phyloP scores from a whole-genome alignment of 352 stramenopile species.

The Lagenidium sp. region DNA sequence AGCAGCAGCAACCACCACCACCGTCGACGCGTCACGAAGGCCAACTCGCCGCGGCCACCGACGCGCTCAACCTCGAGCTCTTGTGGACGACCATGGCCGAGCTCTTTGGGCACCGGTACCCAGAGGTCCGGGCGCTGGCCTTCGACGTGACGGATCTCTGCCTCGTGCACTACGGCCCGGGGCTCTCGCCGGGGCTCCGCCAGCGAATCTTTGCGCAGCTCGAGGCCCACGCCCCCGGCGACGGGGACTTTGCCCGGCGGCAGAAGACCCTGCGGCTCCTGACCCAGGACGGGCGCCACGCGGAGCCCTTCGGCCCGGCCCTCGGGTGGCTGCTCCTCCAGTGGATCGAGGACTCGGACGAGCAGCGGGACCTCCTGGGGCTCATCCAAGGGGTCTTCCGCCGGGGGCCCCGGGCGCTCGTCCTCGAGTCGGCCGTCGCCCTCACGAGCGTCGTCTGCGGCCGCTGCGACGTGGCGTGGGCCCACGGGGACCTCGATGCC shows the following conservation, averaged over 20 bases:
- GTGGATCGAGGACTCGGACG: constrained; percentile 69
- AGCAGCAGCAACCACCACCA: not conserved
- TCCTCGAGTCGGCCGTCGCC: constrained; percentile 54
- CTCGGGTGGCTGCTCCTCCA: constrained; percentile 69
- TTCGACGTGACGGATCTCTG: constrained; percentile 73
- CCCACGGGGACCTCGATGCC: constrained; percentile 55
- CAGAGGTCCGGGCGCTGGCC: constrained; percentile 50
- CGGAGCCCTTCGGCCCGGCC: constrained; percentile 61
- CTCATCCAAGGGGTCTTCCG: constrained; percentile 71
- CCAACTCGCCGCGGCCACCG: not conserved
- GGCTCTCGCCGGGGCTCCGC: constrained; percentile 29
- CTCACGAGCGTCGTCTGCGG: constrained; percentile 61
- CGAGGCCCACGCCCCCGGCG: constrained; percentile 23
- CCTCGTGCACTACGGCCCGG: constrained; percentile 42
- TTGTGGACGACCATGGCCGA: constrained; percentile 59
- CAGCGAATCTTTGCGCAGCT: constrained; percentile 49
- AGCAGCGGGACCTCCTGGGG: constrained; percentile 61
- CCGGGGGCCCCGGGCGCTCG: constrained; percentile 39
- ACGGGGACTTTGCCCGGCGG: constrained; percentile 42
- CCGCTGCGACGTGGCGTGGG: constrained; percentile 66
- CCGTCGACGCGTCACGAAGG: not conserved
- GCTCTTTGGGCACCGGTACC: constrained; percentile 63
- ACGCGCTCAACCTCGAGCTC: constrained; percentile 23
- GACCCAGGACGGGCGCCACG: constrained; percentile 47
- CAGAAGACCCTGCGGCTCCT: constrained; percentile 61